These are phyloP conservation scores for Vaccinium vitisidaea DNA, from an alignment of 148 eudicot genomes.

Conservation along the genomic window DNA sequence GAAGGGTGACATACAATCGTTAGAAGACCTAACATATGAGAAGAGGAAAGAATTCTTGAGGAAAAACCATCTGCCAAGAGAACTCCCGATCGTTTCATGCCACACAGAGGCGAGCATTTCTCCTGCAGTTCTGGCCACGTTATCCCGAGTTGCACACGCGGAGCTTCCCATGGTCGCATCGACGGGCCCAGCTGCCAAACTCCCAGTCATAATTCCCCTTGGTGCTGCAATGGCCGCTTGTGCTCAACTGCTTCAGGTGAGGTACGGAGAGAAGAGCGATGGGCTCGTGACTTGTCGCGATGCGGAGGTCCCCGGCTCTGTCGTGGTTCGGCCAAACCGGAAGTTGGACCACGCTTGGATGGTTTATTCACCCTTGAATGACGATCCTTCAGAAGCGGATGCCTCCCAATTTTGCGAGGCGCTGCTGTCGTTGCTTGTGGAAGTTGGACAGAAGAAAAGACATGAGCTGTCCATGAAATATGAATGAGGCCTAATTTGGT, in stretches of 20 bases:
- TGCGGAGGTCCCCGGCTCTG: slow-evolving; percentile 96
- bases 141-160: slow-evolving; percentile 91
- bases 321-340: slow-evolving; percentile 78
- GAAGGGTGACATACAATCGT: slow-evolving; percentile 94
- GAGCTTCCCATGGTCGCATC: slow-evolving; percentile 59
- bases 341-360: slow-evolving; percentile 96
- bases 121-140: slow-evolving; percentile 83
- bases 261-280: slow-evolving; percentile 91
- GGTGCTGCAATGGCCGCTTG: slow-evolving; percentile 97
- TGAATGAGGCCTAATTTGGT: slow-evolving; percentile 33
- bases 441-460: slow-evolving; percentile 57
- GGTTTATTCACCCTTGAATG: slow-evolving; percentile 81
- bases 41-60: slow-evolving; percentile 72
- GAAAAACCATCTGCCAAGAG: slow-evolving; percentile 64
- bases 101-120: slow-evolving; percentile 90
- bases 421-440: slow-evolving; percentile 71
- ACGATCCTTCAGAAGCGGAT: slow-evolving; percentile 69
- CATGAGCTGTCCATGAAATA: slow-evolving; percentile 40
- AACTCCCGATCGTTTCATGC: slow-evolving; percentile 78
- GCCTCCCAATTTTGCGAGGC: slow-evolving; percentile 96
- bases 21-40: slow-evolving; percentile 89
- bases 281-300: slow-evolving; percentile 96
- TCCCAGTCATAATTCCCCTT: slow-evolving; percentile 84
- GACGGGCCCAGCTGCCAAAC: slow-evolving; percentile 55
- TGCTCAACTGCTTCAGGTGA: slow-evolving; percentile 79